Percentiles rank a stretch among this genome's conserved stretches.
phyloP scores from a whole-genome alignment of 2,329 filamentous ascomycete genomes.

The Cercospora berteroae region DNA sequence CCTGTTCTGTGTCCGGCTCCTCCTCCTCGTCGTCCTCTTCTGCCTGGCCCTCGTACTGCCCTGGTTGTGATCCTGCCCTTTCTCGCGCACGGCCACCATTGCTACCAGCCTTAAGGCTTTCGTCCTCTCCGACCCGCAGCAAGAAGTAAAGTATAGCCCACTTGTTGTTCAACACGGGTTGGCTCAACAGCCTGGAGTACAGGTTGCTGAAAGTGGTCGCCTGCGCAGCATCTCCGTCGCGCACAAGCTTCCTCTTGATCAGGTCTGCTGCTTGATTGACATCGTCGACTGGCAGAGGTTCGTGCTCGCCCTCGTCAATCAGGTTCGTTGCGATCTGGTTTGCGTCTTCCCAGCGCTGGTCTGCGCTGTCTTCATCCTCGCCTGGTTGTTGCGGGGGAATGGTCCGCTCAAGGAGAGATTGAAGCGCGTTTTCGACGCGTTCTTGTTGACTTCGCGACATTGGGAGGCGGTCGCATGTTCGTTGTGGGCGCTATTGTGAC shows the following conservation, averaged over 20 bases:
- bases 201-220: slow-evolving; percentile 85
- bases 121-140: slow-evolving; percentile 65
- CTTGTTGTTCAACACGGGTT: slow-evolving; percentile 91
- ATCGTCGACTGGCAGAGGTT: slow-evolving; percentile 58
- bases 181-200: slow-evolving; percentile 82
- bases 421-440: slow-evolving; percentile 75
- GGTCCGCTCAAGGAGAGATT: slow-evolving; percentile 72
- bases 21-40: slow-evolving; percentile 23
- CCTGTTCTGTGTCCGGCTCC: slow-evolving; percentile 10
- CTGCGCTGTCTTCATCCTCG: slow-evolving; percentile 65
- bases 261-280: slow-evolving; percentile 90
- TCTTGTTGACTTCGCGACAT: slow-evolving; percentile 35
- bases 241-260: slow-evolving; percentile 83
- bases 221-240: slow-evolving; percentile 68
- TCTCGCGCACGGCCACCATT: slow-evolving; percentile 9
- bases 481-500: neutral
- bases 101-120: neutral
- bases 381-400: slow-evolving; percentile 61
- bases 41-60: slow-evolving; percentile 8
- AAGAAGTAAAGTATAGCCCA: slow-evolving; percentile 95
- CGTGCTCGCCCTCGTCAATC: slow-evolving; percentile 49
- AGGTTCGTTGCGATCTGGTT: slow-evolving; percentile 51
- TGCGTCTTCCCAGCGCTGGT: slow-evolving; percentile 66
- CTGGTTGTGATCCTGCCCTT: slow-evolving; percentile 7
- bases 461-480: slow-evolving; percentile 5